Conservation (phyloP, 257 asterid genomes). For the Nicotiana knightiana region DNA sequence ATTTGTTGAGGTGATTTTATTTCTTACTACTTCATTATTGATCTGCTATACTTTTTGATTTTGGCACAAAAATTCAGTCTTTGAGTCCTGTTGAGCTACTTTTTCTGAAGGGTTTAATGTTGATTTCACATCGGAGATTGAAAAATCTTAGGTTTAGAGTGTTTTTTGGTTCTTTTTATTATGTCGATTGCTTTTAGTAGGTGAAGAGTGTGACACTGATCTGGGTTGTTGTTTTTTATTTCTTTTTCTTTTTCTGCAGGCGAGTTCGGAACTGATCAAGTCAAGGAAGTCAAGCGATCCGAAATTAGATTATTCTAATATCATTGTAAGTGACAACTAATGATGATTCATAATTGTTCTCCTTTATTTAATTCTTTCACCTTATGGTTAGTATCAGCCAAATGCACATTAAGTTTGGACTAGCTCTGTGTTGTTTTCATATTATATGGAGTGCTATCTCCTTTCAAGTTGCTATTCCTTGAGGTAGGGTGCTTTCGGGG, state of each 20-base stretch:
- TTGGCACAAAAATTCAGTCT: not conserved
- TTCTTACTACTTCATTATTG: not conserved
- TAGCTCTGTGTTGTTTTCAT: too few species aligned
- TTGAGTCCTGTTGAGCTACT: not conserved
- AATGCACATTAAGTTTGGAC: too few species aligned
- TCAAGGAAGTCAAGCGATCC: conserved; percentile 67
- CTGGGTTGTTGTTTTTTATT: not conserved
- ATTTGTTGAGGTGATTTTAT: conserved; percentile 65
- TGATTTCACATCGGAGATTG: not conserved
- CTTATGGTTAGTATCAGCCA: too few species aligned
- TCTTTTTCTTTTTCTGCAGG: conserved; percentile 37
- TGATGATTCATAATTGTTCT: not conserved
- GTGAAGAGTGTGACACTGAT: not conserved
- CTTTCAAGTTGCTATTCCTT: not conserved
- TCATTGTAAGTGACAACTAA: conserved; percentile 41
- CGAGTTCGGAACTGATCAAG: conserved; percentile 68
- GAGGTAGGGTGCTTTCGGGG: not conserved
- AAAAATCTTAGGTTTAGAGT: not conserved
- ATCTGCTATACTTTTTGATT: not conserved
- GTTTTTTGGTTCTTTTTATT: not conserved
- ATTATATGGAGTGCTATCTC: not conserved
- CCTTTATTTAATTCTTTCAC: not conserved
- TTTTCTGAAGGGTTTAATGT: not conserved
- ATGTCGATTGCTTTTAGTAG: not conserved
- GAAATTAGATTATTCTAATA: conserved; percentile 84